phyloP scores from a whole-genome alignment of 352 stramenopile species.

The Globisporangium solare region DNA sequence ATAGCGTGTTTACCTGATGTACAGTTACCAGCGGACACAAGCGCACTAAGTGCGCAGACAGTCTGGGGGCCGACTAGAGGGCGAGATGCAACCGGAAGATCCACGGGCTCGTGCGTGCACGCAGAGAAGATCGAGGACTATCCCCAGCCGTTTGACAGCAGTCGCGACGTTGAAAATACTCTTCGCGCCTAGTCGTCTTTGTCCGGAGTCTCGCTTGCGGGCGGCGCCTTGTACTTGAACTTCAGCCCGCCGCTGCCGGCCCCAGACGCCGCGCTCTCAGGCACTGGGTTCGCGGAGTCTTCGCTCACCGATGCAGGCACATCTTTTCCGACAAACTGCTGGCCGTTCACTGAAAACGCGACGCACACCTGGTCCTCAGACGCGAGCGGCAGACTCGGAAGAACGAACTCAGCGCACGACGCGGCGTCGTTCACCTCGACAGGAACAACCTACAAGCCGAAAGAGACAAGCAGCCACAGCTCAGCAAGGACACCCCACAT shows the following conservation, averaged over 20 bases:
- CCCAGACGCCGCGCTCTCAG: background rate
- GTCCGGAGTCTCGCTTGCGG: background rate
- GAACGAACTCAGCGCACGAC: slow-evolving; percentile 10
- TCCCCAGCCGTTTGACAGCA: no score
- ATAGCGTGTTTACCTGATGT: no score
- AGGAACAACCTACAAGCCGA: slow-evolving; percentile 10
- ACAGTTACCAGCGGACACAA: no score
- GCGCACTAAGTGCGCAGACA: no score
- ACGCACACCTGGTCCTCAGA: slow-evolving; percentile 12
- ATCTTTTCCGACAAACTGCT: slow-evolving; percentile 14
- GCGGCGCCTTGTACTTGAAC: slow-evolving; percentile 11
- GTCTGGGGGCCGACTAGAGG: no score
- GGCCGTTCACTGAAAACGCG: slow-evolving; percentile 14
- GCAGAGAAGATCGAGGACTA: no score
- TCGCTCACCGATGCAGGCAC: background rate
- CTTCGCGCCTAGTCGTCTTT: background rate
- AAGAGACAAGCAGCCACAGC: background rate
- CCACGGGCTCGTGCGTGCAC: no score
- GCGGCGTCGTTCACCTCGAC: slow-evolving; percentile 15
- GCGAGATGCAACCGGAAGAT: no score
- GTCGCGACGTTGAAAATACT: no score
- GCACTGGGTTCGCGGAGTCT: background rate
- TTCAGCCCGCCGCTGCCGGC: slow-evolving; percentile 1
- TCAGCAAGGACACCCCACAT: background rate
- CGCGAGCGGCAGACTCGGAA: slow-evolving; percentile 11